phyloP scores from a whole-genome alignment of 352 stramenopile genomes.

The Plasmopara halstedii region DNA sequence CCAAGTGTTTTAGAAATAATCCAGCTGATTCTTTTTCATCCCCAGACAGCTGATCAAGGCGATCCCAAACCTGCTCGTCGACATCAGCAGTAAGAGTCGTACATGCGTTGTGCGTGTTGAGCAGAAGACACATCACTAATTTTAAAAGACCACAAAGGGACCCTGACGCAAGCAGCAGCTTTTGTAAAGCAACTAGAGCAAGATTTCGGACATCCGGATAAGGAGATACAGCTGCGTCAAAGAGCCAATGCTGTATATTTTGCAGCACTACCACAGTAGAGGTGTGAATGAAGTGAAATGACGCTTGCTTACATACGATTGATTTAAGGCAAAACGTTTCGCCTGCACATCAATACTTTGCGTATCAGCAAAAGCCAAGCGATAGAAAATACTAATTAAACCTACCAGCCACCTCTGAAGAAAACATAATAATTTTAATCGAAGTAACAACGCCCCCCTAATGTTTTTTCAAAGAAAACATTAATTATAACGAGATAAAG shows the following conservation, averaged over 20 bases:
- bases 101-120: slow-evolving; percentile 30
- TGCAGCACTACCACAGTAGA: slow-evolving; percentile 41
- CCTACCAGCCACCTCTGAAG: slow-evolving; percentile 16
- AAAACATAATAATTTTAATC: slow-evolving; percentile 44
- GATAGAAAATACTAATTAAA: not conserved
- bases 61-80: slow-evolving; percentile 42
- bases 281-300: slow-evolving; percentile 36
- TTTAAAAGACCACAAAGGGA: slow-evolving; percentile 75
- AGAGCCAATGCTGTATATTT: slow-evolving; percentile 62
- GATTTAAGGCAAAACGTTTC: slow-evolving; percentile 41
- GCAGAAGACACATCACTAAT: slow-evolving; percentile 47
- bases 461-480: slow-evolving; percentile 1
- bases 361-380: slow-evolving; percentile 1
- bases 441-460: slow-evolving; percentile 28
- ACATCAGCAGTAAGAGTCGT: slow-evolving; percentile 12
- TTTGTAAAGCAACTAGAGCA: slow-evolving; percentile 49
- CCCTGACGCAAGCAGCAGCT: slow-evolving; percentile 59
- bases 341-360: slow-evolving; percentile 11
- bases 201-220: slow-evolving; percentile 46
- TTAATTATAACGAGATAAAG: not conserved
- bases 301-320: slow-evolving; percentile 47
- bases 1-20: slow-evolving; percentile 43
- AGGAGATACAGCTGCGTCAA: slow-evolving; percentile 45
- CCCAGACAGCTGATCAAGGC: slow-evolving; percentile 50
- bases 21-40: slow-evolving; percentile 24